phyloP scores from a whole-genome alignment of 306 rosid species.

The Phaseolus lunatus region DNA sequence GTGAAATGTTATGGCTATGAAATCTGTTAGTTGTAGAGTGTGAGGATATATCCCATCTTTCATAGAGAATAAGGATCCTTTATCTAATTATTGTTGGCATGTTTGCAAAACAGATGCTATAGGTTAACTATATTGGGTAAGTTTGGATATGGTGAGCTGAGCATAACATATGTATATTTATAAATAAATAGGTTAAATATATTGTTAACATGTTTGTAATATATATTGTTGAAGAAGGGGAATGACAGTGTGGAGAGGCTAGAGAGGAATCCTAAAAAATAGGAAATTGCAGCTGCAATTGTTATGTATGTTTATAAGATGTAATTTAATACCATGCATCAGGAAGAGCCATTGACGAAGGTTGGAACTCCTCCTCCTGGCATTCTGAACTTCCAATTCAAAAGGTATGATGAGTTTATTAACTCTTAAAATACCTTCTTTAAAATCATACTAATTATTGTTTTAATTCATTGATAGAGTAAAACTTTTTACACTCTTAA shows the following conservation, averaged over 20 bases:
- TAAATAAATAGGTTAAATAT: too few relatives aligned
- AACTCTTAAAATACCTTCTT: too few relatives aligned
- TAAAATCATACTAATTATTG: too few relatives aligned
- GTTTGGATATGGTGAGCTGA: constrained; percentile 36
- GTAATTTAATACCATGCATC: background rate
- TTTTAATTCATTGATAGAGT: too few relatives aligned
- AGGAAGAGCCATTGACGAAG: background rate
- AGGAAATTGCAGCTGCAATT: background rate
- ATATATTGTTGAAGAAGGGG: background rate
- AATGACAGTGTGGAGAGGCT: background rate
- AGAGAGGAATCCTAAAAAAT: background rate
- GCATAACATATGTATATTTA: background rate
- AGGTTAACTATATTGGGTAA: background rate
- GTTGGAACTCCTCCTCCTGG: background rate
- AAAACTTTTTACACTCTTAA: too few relatives aligned
- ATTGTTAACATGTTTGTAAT: background rate
- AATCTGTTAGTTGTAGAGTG: constrained; percentile 29
- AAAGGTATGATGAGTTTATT: background rate
- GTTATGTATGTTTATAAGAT: background rate
- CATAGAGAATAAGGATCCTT: constrained; percentile 17
- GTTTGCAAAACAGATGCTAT: background rate
- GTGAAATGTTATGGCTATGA: constrained; percentile 40
- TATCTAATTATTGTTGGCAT: constrained; percentile 24
- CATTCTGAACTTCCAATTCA: background rate
- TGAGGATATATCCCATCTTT: constrained; percentile 29